Evolutionary conservation across 495 filamentous ascomycete genomes (phyloP), one percentile per base, ranked within the genome.

Genomic region (Darksidea phi): DNA sequence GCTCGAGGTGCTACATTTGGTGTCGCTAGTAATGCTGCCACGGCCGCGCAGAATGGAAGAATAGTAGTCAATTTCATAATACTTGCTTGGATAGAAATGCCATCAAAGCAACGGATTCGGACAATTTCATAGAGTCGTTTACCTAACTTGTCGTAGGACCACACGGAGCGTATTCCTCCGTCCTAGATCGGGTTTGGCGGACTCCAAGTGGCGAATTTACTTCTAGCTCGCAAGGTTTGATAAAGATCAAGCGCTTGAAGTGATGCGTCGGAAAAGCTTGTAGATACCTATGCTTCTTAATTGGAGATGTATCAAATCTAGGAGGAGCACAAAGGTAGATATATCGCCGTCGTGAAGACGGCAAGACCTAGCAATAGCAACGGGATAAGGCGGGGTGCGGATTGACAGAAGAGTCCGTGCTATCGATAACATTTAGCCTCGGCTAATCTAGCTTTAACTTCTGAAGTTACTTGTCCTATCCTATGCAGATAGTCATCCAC

Each of bases 91-190:
- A n/a, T 15, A 4, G 41, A 43, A 20, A 43, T 15, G 6, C 18
- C 15, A 6, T 15, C 18, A 43, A 3, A 15, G 5, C 5, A 6
- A 43, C 5, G 18, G 13, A 3, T 15, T 3, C 41, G 18, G 41
- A 18, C 38, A 41, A 20, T 37, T 18, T 54, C 32, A n/a, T 32
- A 34, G 37, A 67, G 43, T 53, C 1, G 57, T 43, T 20, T 10
- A 12, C 28, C 42, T 12, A 48, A 7, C 51, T 62, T 24, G 32
- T 42, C 32, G 15, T 24, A 32, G 8, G 25, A 38, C 43, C n/a
- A 17, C 25, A 20, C 43, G 23, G 54, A 34, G 6, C 6, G 4
- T 6, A 20, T 10, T 26, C 42, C 11, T 57, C 41, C 41, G 41
- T 25, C 8, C 54, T 23, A 57, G 18, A 46, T 57, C 28, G 21